Percentiles rank a stretch among this genome's conserved stretches.
Conservation (phyloP, 2,329 filamentous ascomycete genomes). For the Lachnellula occidentalis region DNA sequence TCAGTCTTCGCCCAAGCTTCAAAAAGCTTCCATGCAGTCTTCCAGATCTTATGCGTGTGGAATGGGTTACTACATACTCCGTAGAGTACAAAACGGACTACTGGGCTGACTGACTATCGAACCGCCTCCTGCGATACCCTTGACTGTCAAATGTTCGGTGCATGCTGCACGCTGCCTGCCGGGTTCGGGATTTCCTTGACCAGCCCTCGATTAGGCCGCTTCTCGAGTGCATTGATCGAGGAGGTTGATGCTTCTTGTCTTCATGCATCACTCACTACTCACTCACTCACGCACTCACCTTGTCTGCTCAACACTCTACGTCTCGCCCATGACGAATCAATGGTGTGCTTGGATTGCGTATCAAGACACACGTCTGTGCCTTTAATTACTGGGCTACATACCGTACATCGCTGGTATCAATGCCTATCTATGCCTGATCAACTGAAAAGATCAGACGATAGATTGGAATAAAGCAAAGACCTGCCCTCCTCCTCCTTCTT, state of each 20-base stretch:
- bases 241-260: conserved; percentile 16
- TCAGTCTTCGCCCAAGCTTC: conserved; percentile 14
- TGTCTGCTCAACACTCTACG: conserved; percentile 35
- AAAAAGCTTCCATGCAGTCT: conserved; percentile 25
- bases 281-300: conserved; percentile 21
- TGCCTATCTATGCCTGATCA: conserved; percentile 18
- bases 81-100: background rate
- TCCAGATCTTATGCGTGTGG: conserved; percentile 21
- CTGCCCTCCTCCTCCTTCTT: conserved; percentile 18
- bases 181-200: conserved; percentile 21
- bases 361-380: conserved; percentile 32
- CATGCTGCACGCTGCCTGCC: conserved; percentile 5
- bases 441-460: conserved; percentile 28
- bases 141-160: conserved; percentile 8
- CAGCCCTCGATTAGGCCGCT: conserved; percentile 18
- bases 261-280: conserved; percentile 26
- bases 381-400: conserved; percentile 25
- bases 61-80: background rate
- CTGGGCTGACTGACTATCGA: background rate
- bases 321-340: conserved; percentile 45
- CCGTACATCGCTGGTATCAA: conserved; percentile 21
- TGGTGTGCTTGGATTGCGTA: conserved; percentile 42
- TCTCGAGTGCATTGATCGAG: conserved; percentile 23
- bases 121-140: conserved; percentile 1
- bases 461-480: conserved; percentile 29